Evolutionary conservation across 2,329 filamentous ascomycete genomes (phyloP).

Genomic region (Aschersonia sp.): DNA sequence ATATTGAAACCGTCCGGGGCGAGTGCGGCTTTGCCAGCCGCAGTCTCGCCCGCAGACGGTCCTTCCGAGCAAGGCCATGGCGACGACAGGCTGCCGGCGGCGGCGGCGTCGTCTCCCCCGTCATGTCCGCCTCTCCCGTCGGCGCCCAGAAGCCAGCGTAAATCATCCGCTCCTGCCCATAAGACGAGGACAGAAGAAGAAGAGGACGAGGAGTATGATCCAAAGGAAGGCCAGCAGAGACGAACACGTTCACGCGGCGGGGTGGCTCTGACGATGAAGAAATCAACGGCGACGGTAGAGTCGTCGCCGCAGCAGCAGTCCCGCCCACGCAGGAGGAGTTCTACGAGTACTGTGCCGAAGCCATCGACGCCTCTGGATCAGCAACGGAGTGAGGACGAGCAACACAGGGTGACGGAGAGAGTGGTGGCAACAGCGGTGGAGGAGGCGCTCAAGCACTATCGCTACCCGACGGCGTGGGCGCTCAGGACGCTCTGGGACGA

Average conservation of each 20-base stretch:
- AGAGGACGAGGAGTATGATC: conserved; percentile 29
- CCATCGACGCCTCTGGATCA: conserved; percentile 7
- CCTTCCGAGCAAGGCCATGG: background rate
- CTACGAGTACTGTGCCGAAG: conserved; percentile 4
- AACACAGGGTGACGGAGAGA: conserved; percentile 32
- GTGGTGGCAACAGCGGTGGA: conserved; percentile 44
- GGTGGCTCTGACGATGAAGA: conserved; percentile 14
- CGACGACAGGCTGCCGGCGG: conserved; percentile 1
- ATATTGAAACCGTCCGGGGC: conserved; percentile 27
- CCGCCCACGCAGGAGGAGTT: conserved; percentile 1
- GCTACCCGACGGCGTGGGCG: conserved; percentile 49
- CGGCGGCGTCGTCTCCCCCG: conserved; percentile 6
- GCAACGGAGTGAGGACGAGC: conserved; percentile 11
- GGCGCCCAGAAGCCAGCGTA: conserved; percentile 10
- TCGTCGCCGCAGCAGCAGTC: background rate
- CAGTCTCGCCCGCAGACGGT: conserved; percentile 5
- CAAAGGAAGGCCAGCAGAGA: conserved; percentile 17
- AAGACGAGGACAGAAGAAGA: conserved; percentile 15
- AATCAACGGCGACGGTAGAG: conserved; percentile 9
- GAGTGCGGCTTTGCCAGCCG: conserved; percentile 11
- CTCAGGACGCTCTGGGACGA: conserved; percentile 47
- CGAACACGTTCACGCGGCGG: conserved; percentile 13
- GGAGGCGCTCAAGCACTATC: conserved; percentile 38
- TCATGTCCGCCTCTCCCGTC: conserved; percentile 11
- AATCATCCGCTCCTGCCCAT: conserved; percentile 8